phyloP scores from a whole-genome alignment of 345 rosid species.

The Eucalyptus shirleyi region DNA sequence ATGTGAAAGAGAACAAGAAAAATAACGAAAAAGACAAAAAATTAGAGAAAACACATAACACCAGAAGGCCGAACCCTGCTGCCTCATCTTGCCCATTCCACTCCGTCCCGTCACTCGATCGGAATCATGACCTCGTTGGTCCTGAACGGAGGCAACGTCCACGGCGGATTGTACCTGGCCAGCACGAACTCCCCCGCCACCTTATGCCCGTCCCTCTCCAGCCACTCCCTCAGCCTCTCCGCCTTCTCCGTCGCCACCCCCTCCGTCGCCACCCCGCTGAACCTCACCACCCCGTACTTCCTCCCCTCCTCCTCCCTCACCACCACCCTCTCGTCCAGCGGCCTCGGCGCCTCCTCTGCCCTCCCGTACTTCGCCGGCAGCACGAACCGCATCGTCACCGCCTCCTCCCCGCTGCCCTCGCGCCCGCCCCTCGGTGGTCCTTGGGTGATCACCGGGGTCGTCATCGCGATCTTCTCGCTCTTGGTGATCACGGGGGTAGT shows the following conservation, averaged over 20 bases:
- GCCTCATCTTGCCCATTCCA: too few relatives aligned
- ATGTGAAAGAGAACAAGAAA: not conserved
- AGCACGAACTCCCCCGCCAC: slow-evolving; percentile 48
- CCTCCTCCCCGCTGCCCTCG: slow-evolving; percentile 1
- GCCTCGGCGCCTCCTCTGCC: slow-evolving; percentile 85
- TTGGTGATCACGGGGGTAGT: slow-evolving; percentile 64
- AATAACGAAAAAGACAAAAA: not conserved
- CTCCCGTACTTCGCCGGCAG: slow-evolving; percentile 55
- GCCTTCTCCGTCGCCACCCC: slow-evolving; percentile 53
- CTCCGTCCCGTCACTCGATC: slow-evolving; percentile 34
- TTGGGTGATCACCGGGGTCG: slow-evolving; percentile 74
- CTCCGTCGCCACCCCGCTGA: slow-evolving; percentile 55
- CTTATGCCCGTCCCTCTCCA: slow-evolving; percentile 67
- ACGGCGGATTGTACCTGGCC: slow-evolving; percentile 89
- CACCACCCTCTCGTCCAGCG: slow-evolving; percentile 75
- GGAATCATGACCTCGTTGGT: slow-evolving; percentile 79
- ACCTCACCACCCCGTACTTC: slow-evolving; percentile 67
- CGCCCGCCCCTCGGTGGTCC: not conserved
- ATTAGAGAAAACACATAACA: not conserved
- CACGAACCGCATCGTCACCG: slow-evolving; percentile 83
- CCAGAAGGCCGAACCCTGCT: not conserved
- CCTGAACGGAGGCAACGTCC: slow-evolving; percentile 73
- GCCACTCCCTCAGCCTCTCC: slow-evolving; percentile 46
- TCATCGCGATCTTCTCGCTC: slow-evolving; percentile 73
- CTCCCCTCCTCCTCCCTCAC: slow-evolving; percentile 55